A percentile compares a stretch with the other conserved stretches of the same genome.
Evolutionary conservation across 2,329 filamentous ascomycete genomes (phyloP).

Genomic region (Alternaria hordeiaustralica): DNA sequence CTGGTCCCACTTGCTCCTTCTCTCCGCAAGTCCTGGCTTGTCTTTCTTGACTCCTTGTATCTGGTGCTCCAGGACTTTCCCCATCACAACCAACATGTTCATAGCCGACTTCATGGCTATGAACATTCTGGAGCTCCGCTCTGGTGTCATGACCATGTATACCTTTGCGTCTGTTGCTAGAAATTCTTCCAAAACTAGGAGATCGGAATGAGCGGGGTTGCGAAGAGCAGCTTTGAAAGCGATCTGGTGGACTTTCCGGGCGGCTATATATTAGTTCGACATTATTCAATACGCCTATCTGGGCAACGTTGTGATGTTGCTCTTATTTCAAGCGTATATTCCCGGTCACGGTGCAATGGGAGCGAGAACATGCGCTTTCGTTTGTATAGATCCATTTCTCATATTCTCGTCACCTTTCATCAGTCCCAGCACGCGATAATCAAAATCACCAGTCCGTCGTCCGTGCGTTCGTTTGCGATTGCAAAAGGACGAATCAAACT

Average conservation of each 20-base stretch:
- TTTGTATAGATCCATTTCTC: not conserved
- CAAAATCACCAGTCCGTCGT: not conserved
- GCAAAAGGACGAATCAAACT: not conserved
- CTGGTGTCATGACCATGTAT: not conserved
- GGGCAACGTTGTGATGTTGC: not conserved
- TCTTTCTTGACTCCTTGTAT: not conserved
- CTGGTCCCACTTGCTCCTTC: not conserved
- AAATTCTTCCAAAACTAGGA: not conserved
- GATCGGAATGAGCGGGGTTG: not conserved
- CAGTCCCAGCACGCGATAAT: not conserved
- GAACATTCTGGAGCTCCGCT: not conserved
- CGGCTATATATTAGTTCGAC: not conserved
- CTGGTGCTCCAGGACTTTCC: not conserved
- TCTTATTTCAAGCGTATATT: not conserved
- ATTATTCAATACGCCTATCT: not conserved
- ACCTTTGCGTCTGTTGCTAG: not conserved
- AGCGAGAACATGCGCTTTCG: not conserved
- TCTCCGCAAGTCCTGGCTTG: not conserved
- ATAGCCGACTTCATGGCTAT: not conserved
- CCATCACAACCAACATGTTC: not conserved
- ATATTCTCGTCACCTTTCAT: not conserved
- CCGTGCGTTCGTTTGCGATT: not conserved
- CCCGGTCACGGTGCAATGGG: not conserved
- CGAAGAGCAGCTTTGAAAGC: not conserved
- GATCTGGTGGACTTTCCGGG: not conserved